Evolutionary conservation across 805 yeast species (phyloP).

Genomic region (Yamadazyma kitorensis): DNA sequence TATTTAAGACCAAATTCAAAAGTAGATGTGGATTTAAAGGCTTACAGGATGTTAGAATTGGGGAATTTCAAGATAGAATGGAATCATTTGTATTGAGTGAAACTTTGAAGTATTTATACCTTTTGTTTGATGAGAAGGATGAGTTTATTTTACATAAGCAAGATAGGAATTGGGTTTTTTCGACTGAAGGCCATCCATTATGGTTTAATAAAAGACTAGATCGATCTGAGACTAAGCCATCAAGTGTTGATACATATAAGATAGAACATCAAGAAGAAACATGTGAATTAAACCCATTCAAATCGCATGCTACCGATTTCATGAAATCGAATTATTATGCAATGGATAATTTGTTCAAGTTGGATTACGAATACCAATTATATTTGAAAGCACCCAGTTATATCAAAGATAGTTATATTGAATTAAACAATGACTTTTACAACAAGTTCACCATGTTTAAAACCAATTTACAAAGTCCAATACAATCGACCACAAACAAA

Average conservation of each 20-base stretch:
- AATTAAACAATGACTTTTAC: constrained; percentile 25
- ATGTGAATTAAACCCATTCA: constrained; percentile 33
- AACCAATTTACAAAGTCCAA: constrained; percentile 14
- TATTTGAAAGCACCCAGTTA: constrained; percentile 45
- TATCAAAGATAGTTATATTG: constrained; percentile 27
- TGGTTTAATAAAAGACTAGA: constrained; percentile 51
- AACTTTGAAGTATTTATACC: constrained; percentile 76
- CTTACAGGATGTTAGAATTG: constrained; percentile 61
- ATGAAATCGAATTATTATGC: constrained; percentile 37
- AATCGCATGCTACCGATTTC: constrained; percentile 14
- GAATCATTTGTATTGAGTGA: constrained; percentile 89
- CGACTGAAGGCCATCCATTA: constrained; percentile 91
- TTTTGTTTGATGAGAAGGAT: constrained; percentile 72
- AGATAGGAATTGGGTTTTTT: constrained; percentile 54
- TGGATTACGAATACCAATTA: constrained; percentile 39
- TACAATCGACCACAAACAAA: constrained; percentile 21
- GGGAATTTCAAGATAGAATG: constrained; percentile 73
- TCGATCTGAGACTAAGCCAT: too few relatives aligned
- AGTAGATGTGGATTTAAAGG: constrained; percentile 83
- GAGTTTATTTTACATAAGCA: constrained; percentile 31
- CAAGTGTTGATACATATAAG: not conserved
- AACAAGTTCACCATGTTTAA: constrained; percentile 24
- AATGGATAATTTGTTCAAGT: constrained; percentile 41
- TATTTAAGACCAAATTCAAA: constrained; percentile 50
- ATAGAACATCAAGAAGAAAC: constrained; percentile 4